Conservation (phyloP, 2,329 filamentous ascomycete genomes). For the Sclerotiophoma versabilis region DNA sequence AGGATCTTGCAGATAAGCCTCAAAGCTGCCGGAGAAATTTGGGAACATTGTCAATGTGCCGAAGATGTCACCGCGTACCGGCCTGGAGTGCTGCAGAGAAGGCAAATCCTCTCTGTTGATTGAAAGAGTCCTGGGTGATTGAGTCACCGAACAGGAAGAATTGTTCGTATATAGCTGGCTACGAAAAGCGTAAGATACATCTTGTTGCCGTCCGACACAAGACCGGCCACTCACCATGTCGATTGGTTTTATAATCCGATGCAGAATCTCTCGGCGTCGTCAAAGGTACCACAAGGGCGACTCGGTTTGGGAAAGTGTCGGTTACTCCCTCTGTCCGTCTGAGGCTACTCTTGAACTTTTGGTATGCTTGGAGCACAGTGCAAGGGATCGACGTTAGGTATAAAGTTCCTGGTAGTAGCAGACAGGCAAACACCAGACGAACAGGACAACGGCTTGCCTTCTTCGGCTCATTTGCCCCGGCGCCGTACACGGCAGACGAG, state of each 20-base stretch:
- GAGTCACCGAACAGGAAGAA: constrained; percentile 88
- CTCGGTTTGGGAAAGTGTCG: constrained; percentile 8
- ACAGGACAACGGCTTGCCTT: neutral
- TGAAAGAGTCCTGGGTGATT: constrained; percentile 74
- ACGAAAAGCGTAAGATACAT: neutral
- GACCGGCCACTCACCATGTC: constrained; percentile 19
- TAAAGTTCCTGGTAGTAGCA: neutral
- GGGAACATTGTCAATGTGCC: neutral
- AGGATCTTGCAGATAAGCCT: constrained; percentile 7
- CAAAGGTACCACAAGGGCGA: constrained; percentile 18
- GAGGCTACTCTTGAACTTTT: neutral
- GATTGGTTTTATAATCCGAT: neutral
- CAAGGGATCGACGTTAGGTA: neutral
- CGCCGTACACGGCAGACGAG: constrained; percentile 10
- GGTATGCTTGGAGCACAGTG: neutral
- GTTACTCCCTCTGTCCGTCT: neutral
- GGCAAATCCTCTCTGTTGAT: constrained; percentile 71
- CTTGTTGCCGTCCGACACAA: neutral
- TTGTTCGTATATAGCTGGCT: constrained; percentile 50
- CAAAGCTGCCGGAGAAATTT: neutral
- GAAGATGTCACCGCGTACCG: constrained; percentile 57
- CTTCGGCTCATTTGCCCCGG: constrained; percentile 11
- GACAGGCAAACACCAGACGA: constrained; percentile 7
- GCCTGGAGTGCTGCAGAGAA: constrained; percentile 75
- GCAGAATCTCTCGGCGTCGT: constrained; percentile 16